phyloP scores from a whole-genome alignment of 208 protist genomes.

The Endotrypanum monterogeii region DNA sequence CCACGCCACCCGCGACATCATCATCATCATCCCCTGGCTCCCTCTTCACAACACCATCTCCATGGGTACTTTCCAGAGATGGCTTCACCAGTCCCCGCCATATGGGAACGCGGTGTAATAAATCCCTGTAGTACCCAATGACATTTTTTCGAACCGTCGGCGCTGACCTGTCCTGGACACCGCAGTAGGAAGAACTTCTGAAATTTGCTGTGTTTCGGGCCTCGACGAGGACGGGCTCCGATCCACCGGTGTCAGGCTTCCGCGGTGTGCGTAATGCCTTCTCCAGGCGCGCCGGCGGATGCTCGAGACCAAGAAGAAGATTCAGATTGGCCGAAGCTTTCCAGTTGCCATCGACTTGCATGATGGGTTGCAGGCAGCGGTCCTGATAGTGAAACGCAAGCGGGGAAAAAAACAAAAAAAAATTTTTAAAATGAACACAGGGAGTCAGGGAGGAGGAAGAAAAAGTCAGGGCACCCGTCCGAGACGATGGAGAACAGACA shows the following conservation, averaged over 20 bases:
- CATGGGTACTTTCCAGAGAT: neutral
- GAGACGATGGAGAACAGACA: neutral
- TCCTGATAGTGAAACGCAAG: neutral
- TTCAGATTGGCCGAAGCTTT: constrained; percentile 63
- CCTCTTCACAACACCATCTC: constrained; percentile 13
- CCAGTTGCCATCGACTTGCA: constrained; percentile 52
- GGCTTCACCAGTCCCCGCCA: constrained; percentile 28
- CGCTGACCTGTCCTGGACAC: constrained; percentile 50
- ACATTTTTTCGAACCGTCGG: constrained; percentile 28
- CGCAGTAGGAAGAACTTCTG: constrained; percentile 70
- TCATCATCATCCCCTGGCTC: constrained; percentile 23
- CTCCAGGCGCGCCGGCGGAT: constrained; percentile 53
- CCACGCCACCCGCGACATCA: neutral
- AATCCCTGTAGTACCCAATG: constrained; percentile 68
- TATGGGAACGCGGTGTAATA: constrained; percentile 61
- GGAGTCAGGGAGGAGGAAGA: constrained; percentile 1
- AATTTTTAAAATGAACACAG: constrained; percentile 11
- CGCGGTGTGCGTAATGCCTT: constrained; percentile 27
- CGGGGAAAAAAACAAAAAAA: neutral
- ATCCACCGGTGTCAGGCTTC: constrained; percentile 8
- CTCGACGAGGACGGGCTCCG: constrained; percentile 31
- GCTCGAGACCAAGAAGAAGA: constrained; percentile 54
- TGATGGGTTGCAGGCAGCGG: neutral
- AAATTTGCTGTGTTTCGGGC: constrained; percentile 76
- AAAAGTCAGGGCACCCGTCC: too few relatives aligned